A percentile compares a stretch with the other conserved stretches of the same genome.
Evolutionary conservation across 179 eudicot genomes (phyloP).

Genomic region (Pouteria campechiana): DNA sequence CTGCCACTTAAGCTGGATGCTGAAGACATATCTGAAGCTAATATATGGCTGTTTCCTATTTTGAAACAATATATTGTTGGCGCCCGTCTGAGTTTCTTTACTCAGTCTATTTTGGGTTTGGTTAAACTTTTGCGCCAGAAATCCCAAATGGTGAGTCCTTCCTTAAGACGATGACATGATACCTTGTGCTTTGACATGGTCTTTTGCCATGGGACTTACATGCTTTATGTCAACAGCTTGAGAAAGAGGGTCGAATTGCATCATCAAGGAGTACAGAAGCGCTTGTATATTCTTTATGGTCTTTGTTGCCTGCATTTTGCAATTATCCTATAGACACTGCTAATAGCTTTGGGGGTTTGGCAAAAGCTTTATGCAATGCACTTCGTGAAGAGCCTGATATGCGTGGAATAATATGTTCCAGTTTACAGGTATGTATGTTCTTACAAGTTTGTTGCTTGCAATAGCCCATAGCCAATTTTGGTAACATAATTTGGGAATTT

Average conservation of each 20-base stretch:
- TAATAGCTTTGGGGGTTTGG: constrained; percentile 54
- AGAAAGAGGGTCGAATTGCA: constrained; percentile 52
- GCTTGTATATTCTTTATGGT: constrained; percentile 73
- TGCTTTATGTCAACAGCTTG: constrained; percentile 44
- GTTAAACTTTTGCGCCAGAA: constrained; percentile 38
- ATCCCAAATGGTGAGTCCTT: constrained; percentile 50
- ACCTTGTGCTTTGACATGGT: neutral
- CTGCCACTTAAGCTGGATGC: constrained; percentile 71
- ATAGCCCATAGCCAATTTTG: no score
- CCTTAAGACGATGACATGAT: neutral
- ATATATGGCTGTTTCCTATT: constrained; percentile 84
- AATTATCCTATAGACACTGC: constrained; percentile 75
- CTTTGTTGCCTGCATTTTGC: constrained; percentile 88
- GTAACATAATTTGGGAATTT: no score
- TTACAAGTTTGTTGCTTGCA: no score
- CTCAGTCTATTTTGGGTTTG: constrained; percentile 42
- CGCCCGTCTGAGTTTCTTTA: constrained; percentile 60
- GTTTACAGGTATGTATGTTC: no score
- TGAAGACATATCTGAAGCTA: constrained; percentile 53
- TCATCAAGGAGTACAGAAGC: constrained; percentile 67
- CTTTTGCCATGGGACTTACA: constrained; percentile 4
- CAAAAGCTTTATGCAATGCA: constrained; percentile 36
- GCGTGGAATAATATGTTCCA: constrained; percentile 69
- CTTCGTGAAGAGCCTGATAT: constrained; percentile 58
- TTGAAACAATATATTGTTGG: constrained; percentile 77